A percentile compares a stretch with the other conserved stretches of the same genome.
Evolutionary conservation across 2,329 filamentous ascomycete species (phyloP).

Genomic region (Cladosporium sp.): DNA sequence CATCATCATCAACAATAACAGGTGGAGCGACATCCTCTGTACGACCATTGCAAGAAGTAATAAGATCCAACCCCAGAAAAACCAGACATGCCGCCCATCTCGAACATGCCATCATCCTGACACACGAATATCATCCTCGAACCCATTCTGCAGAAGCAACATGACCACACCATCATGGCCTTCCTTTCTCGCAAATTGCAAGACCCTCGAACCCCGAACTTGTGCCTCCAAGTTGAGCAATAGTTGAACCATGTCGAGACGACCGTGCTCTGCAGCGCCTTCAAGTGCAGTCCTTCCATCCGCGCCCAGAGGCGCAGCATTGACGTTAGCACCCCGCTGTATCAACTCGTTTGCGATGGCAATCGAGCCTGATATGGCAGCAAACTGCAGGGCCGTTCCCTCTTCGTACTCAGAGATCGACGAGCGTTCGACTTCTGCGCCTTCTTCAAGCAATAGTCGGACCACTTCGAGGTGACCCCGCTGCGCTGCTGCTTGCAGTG

Average conservation of each 20-base stretch:
- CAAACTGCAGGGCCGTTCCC: constrained; percentile 3
- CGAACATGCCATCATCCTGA: background rate
- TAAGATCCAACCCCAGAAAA: background rate
- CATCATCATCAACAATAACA: background rate
- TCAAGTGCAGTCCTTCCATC: constrained; percentile 9
- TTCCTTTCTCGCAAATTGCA: background rate
- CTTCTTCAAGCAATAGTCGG: background rate
- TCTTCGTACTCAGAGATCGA: background rate
- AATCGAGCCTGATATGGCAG: background rate
- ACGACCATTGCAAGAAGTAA: background rate
- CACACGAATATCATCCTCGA: background rate
- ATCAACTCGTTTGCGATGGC: background rate
- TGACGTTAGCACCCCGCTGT: background rate
- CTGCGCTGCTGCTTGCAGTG: constrained; percentile 1
- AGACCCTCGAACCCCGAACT: background rate
- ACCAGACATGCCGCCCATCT: background rate
- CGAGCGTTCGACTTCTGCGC: background rate
- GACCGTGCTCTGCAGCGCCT: constrained; percentile 13
- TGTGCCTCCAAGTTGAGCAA: constrained; percentile 5
- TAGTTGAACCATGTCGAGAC: constrained; percentile 4
- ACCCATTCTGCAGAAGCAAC: constrained; percentile 5
- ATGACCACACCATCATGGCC: constrained; percentile 7
- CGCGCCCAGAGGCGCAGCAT: background rate
- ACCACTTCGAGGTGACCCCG: background rate
- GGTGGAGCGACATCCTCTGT: too few relatives aligned